These are phyloP conservation scores for Lecanoromycetidae sp. DNA, from an alignment of 2,329 filamentous ascomycete species.

Conservation along the genomic window DNA sequence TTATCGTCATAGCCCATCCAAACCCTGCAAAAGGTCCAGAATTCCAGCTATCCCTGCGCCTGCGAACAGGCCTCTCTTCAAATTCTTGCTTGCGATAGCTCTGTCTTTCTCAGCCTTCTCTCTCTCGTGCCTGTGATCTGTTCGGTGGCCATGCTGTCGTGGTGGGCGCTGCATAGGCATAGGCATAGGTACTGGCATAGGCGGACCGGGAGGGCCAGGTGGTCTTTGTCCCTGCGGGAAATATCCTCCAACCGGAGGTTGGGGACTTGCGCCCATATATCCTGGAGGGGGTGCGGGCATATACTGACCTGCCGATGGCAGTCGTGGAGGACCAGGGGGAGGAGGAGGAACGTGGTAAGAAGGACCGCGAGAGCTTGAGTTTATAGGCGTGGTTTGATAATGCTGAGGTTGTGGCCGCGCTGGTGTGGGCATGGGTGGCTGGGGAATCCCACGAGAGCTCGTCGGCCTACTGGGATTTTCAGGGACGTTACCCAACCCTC, in stretches of 20 bases:
- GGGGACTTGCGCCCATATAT: constrained; percentile 1
- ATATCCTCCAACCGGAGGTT: background rate
- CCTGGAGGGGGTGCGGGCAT: background rate
- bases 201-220: constrained; percentile 1
- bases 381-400: background rate
- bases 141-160: constrained; percentile 3
- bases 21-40: constrained; percentile 13
- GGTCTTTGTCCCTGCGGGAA: constrained; percentile 4
- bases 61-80: constrained; percentile 16
- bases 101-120: constrained; percentile 9
- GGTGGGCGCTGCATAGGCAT: constrained; percentile 3
- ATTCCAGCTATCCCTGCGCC: constrained; percentile 15
- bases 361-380: constrained; percentile 3
- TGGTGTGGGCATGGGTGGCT: background rate
- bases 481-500: constrained; percentile 6
- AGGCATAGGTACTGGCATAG: too few species aligned
- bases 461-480: constrained; percentile 2
- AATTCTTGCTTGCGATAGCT: constrained; percentile 13
- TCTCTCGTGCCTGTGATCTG: constrained; percentile 1
- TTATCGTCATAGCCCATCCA: constrained; percentile 11
- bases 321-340: background rate
- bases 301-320: background rate
- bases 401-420: background rate
- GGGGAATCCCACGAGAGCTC: background rate
- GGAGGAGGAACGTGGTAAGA: background rate